A percentile compares a stretch with the other conserved stretches of the same genome.
Conservation (phyloP, 2,329 filamentous ascomycete species). For the Penicillium sp. region DNA sequence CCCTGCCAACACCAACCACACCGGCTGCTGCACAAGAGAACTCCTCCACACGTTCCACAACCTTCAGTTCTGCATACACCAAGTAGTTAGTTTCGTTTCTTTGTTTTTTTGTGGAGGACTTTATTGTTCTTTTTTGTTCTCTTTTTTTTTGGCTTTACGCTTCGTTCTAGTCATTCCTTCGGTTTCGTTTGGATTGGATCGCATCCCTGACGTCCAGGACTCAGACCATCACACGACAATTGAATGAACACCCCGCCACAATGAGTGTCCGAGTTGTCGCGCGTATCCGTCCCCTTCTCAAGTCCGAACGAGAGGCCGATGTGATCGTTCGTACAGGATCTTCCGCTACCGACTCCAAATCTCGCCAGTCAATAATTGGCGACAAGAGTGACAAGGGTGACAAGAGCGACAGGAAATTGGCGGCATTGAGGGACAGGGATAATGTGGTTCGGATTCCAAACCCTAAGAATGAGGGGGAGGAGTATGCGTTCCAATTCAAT, state of each 20-base stretch:
- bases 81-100: constrained; percentile 22
- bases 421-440: constrained; percentile 53
- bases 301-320: constrained; percentile 82
- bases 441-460: constrained; percentile 84
- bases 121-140: constrained; percentile 10
- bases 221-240: background rate
- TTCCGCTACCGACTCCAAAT: constrained; percentile 24
- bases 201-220: background rate
- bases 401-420: constrained; percentile 23
- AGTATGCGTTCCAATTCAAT: constrained; percentile 94
- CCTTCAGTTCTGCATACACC: constrained; percentile 19
- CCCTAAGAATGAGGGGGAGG: constrained; percentile 86
- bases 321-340: constrained; percentile 73
- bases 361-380: constrained; percentile 22
- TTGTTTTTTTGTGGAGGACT: constrained; percentile 14
- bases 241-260: constrained; percentile 19
- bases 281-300: constrained; percentile 82
- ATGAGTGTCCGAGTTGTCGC: constrained; percentile 78
- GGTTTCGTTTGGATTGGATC: constrained; percentile 7
- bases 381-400: constrained; percentile 25
- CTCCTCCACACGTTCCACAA: constrained; percentile 20
- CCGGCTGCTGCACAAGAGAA: constrained; percentile 13
- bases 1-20: constrained; percentile 25
- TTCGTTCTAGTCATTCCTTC: constrained; percentile 8
- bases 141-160: constrained; percentile 12